Base-by-base conservation (phyloP, 2,329 filamentous ascomycete genomes). In the Neoarthrinium moseri region DNA sequence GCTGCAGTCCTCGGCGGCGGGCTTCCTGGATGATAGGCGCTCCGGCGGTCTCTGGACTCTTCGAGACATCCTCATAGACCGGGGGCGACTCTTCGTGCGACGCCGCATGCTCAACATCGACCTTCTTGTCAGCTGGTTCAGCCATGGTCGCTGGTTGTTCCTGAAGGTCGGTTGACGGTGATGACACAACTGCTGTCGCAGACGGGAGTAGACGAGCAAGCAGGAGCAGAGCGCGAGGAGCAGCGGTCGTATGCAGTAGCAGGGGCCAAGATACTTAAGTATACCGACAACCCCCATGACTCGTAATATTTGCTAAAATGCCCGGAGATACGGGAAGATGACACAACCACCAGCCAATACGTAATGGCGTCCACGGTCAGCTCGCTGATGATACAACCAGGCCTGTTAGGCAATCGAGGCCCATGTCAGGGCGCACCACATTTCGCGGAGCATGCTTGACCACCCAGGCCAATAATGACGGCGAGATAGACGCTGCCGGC, bases 1-100 rank as follows among this genome's bases (percentile, higher is more conserved):
- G 51, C 33, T 58, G 55, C 20, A 63, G 34, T 4, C 60, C 56
- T 23, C 62, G 51, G 43, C 38, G 41, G 8, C 49, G 56, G 24
- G 60, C 53, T 42, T 58, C 29, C 15, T 36, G 24, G 12, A 33
- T 11, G n/a, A 17, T 24, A 6, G 24, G 17, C 11, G 17, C 17
- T 36, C 2, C 24, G 6, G 18, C 8, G 11, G 35, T n/a, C 17
- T 17, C 10, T 4, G 39, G 33, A 4, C 18, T 18, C 21, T 49
- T 49, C 34, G 24, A 23, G 26, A 32, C 39, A 24, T 39, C 35
- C 11, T n/a, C 34, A n/a, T 34, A 40, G n/a, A 21, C 32, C 22
- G 37, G 26, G 17, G 29, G 43, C n/a, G 27, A 17, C 34, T 43
- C 33, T 3, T 51, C 48, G 34, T 26, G 24, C 8, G 45, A 45